These are phyloP conservation scores for Gossypium schwendimanii DNA, from an alignment of 441 rosid species.

Conservation along the genomic window DNA sequence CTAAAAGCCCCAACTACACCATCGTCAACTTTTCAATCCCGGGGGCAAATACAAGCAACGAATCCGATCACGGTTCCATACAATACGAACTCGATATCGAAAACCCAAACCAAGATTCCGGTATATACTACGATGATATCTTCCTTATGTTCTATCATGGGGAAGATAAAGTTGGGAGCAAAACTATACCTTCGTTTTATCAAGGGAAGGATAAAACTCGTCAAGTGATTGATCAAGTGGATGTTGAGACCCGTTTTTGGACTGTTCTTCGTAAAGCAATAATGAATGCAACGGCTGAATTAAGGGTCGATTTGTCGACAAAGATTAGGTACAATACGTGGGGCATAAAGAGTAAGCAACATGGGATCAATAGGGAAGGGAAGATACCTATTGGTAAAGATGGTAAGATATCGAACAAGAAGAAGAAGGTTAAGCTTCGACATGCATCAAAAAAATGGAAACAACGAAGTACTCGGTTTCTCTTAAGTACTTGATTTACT, in stretches of 20 bases:
- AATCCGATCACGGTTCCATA: background rate
- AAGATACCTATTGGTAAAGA: slow-evolving; percentile 25
- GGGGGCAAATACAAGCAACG: background rate
- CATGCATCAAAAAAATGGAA: slow-evolving; percentile 22
- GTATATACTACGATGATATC: slow-evolving; percentile 31
- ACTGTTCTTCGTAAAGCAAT: slow-evolving; percentile 13
- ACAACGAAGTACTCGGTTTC: slow-evolving; percentile 8
- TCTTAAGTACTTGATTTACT: background rate
- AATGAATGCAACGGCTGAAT: slow-evolving; percentile 20
- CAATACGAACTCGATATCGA: slow-evolving; percentile 21
- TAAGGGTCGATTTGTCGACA: slow-evolving; percentile 26
- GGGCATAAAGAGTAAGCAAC: slow-evolving; percentile 38
- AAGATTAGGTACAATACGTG: slow-evolving; percentile 24
- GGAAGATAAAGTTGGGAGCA: slow-evolving; percentile 19
- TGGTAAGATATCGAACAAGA: slow-evolving; percentile 37
- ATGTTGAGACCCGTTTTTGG: slow-evolving; percentile 9
- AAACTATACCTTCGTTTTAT: slow-evolving; percentile 17
- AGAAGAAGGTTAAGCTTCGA: slow-evolving; percentile 38
- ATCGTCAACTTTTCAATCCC: slow-evolving; percentile 27
- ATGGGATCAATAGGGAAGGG: slow-evolving; percentile 22
- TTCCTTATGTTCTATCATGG: slow-evolving; percentile 20
- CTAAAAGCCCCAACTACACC: slow-evolving; percentile 23
- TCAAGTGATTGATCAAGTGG: background rate
- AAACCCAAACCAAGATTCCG: slow-evolving; percentile 35
- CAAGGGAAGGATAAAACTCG: slow-evolving; percentile 19